Evolutionary conservation across 2,329 filamentous ascomycete species (phyloP), one percentile per base, ranked within the genome.

Genomic region (Beauveria scarabaeidicola): DNA sequence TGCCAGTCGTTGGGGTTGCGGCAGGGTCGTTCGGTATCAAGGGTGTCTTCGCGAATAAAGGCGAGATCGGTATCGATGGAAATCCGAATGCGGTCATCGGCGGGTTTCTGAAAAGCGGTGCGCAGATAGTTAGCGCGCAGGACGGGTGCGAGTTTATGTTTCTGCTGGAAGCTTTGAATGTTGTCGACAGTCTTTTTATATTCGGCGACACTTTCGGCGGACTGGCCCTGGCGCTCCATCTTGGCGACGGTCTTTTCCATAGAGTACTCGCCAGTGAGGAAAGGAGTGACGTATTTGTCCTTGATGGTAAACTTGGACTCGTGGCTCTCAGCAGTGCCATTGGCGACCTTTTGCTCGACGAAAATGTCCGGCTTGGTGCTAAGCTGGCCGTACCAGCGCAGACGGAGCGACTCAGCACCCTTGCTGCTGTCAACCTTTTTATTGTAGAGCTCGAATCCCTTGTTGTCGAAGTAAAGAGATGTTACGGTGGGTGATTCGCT

Each of bases 51-150:
- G 53, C 85, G 81, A 68, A 99, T 95, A 66, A 97, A 88, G 25
- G 91, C 91, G 36, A 99, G 80, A 66, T 96, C 86, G 0, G 91
- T 97, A 71, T 99, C 94, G 61, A 99, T 89, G 6, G 91, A 92
- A 66, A 99, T 90, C 58, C 94, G 86, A 51, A 99, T 87, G 21
- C 90, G 88, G 72, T 95, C 86, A 70, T 99, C 92, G 15, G 90
- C 85, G 6, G 94, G 94, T 65, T 96, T 96, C 74, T 99, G 94
- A 77, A 97, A 99, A 1, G 94, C 94, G 1, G 91, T 96, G 63
- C 94, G 89, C 43, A 87, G 89, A 72, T 97, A 97, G 74, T 96
- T 96, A 63, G 94, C 94, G 54, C 94, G 86, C 57, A 99, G 74
- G 36, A 96, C 82, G 5, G 94, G 94, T 70, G 93, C 85, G 17